Percentiles rank a stretch among this genome's conserved stretches.
Evolutionary conservation across 2,329 filamentous ascomycete genomes (phyloP).

Genomic region (Thelonectria olida): DNA sequence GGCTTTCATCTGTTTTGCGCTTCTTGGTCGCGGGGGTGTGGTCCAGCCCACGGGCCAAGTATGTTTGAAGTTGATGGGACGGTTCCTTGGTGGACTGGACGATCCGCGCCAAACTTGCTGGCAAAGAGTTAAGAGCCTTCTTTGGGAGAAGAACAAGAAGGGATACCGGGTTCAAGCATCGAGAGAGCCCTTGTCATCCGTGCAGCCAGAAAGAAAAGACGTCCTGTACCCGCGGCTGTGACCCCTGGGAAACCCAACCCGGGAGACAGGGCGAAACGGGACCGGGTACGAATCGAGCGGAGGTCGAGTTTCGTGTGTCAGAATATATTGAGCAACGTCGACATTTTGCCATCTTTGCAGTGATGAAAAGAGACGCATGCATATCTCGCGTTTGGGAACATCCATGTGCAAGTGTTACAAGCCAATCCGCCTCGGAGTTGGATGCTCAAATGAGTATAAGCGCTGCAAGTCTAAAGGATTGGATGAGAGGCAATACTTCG

Average conservation of each 20-base stretch:
- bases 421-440: background rate
- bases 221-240: background rate
- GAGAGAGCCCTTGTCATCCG: conserved; percentile 31
- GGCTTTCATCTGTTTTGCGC: conserved; percentile 23
- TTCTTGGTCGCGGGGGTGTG: conserved; percentile 11
- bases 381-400: conserved; percentile 34
- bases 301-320: conserved; percentile 34
- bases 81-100: conserved; percentile 33
- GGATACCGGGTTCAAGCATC: conserved; percentile 8
- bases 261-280: conserved; percentile 5
- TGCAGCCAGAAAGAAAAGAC: background rate
- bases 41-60: conserved; percentile 33
- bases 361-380: background rate
- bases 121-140: background rate
- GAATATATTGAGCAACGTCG: conserved; percentile 5
- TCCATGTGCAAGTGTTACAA: background rate
- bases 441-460: background rate
- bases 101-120: conserved; percentile 25
- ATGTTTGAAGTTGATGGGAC: conserved; percentile 65
- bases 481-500: background rate
- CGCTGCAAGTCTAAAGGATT: background rate
- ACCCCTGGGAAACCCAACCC: background rate
- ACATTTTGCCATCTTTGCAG: background rate
- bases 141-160: conserved; percentile 2
- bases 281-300: background rate